Evolutionary conservation across 1,139 yeast species (phyloP).

Genomic region (Geotrichum carabidarum): DNA sequence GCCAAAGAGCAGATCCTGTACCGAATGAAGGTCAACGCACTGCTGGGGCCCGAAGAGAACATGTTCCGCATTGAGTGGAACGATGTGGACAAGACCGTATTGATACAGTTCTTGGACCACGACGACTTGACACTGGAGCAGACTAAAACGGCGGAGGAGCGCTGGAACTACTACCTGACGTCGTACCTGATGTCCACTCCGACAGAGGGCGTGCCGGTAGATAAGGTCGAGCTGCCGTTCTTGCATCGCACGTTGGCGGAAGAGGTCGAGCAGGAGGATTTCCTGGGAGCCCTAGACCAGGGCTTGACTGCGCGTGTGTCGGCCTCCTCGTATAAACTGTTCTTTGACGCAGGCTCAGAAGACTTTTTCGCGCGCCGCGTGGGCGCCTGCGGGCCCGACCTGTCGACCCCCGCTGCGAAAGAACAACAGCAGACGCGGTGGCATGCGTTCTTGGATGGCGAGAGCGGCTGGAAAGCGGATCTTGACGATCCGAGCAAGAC

Average conservation of each 20-base stretch:
- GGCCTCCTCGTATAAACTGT: slow-evolving; percentile 70
- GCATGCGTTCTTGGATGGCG: slow-evolving; percentile 31
- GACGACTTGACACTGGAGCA: slow-evolving; percentile 85
- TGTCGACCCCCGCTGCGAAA: slow-evolving; percentile 23
- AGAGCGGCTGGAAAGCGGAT: slow-evolving; percentile 39
- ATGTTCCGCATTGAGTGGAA: slow-evolving; percentile 83
- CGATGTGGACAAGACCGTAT: slow-evolving; percentile 49
- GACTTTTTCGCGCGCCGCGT: slow-evolving; percentile 59
- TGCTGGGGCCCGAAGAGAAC: slow-evolving; percentile 80
- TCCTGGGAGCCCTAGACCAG: slow-evolving; percentile 47
- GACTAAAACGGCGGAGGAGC: slow-evolving; percentile 67
- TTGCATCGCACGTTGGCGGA: slow-evolving; percentile 45
- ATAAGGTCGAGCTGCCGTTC: slow-evolving; percentile 68
- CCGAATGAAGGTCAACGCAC: slow-evolving; percentile 78
- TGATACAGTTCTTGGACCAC: slow-evolving; percentile 76
- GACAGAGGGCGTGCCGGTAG: slow-evolving; percentile 93
- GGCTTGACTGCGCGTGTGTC: slow-evolving; percentile 78
- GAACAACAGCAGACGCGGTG: slow-evolving; percentile 25
- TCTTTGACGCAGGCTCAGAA: slow-evolving; percentile 74
- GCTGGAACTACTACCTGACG: slow-evolving; percentile 89
- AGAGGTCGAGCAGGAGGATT: slow-evolving; percentile 20
- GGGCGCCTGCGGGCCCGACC: slow-evolving; percentile 14
- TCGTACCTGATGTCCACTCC: slow-evolving; percentile 93
- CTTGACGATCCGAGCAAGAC: slow-evolving; percentile 32
- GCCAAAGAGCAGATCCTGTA: slow-evolving; percentile 86